Evolutionary conservation across 192 early-diverging fungal genomes (phyloP).

Genomic region (Spizellomyces sp.): DNA sequence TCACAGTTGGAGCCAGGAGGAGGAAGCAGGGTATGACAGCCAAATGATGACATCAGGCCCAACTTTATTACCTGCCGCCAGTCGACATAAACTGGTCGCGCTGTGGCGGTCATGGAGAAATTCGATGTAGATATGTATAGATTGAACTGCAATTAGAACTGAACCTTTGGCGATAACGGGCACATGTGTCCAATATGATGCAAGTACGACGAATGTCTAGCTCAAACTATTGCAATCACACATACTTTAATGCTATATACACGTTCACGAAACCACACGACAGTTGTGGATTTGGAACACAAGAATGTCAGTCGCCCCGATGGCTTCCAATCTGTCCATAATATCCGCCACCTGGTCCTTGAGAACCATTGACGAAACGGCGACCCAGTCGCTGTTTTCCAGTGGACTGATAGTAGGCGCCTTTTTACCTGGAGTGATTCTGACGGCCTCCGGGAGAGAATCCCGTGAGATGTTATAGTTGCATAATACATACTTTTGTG

Average conservation of each 20-base stretch:
- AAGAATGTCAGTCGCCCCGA: constrained; percentile 91
- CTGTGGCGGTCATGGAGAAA: no score
- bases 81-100: no score
- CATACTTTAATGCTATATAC: not conserved
- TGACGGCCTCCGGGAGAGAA: constrained; percentile 62
- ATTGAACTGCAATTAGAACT: no score
- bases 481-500: constrained; percentile 83
- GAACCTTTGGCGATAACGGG: no score
- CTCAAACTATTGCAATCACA: no score
- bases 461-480: constrained; percentile 86
- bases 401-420: constrained; percentile 86
- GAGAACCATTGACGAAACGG: constrained; percentile 87
- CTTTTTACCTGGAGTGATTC: constrained; percentile 90
- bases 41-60: no score
- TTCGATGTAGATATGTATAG: no score
- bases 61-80: no score
- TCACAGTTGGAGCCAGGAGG: no score
- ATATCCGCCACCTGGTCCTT: constrained; percentile 76
- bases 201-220: no score
- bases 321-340: constrained; percentile 86
- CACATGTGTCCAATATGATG: no score
- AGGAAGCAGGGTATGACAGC: no score
- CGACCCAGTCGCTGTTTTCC: constrained; percentile 87
- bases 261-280: constrained; percentile 18
- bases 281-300: constrained; percentile 56